These are phyloP conservation scores for Pinus tabuliformis DNA, from an alignment of 75 land plant species.

Conservation along the genomic window DNA sequence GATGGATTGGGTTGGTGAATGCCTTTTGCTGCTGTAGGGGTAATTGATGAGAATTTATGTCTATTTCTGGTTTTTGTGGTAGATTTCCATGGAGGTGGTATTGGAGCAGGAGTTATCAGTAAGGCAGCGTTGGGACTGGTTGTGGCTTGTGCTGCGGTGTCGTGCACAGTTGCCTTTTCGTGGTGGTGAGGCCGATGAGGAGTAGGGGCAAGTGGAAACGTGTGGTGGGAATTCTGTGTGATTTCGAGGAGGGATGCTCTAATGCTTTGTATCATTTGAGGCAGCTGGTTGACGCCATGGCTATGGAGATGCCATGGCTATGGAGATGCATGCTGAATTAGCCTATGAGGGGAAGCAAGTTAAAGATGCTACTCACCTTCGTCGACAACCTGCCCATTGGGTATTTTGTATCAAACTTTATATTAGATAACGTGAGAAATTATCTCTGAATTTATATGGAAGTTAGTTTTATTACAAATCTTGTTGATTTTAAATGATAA, in stretches of 20 bases:
- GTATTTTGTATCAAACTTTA: too few relatives aligned
- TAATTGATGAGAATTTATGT: too few relatives aligned
- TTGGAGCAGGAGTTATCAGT: slow-evolving; percentile 29
- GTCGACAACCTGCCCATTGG: slow-evolving; percentile 84
- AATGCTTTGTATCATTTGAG: slow-evolving; percentile 57
- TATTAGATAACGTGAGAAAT: too few relatives aligned
- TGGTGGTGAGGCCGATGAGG: slow-evolving; percentile 54
- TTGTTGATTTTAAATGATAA: too few relatives aligned
- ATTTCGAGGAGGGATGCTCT: slow-evolving; percentile 68
- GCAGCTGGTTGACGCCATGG: slow-evolving; percentile 95
- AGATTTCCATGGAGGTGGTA: background rate
- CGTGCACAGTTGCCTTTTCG: slow-evolving; percentile 69
- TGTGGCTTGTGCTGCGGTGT: slow-evolving; percentile 63
- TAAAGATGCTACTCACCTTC: slow-evolving; percentile 88
- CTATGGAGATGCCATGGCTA: too few relatives aligned
- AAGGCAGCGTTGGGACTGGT: slow-evolving; percentile 57
- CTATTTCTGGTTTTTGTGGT: too few relatives aligned
- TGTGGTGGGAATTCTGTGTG: slow-evolving; percentile 51
- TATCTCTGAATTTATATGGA: too few relatives aligned
- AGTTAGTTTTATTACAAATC: too few relatives aligned
- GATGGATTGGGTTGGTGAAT: too few relatives aligned
- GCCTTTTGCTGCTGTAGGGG: too few relatives aligned
- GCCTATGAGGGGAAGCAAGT: slow-evolving; percentile 97
- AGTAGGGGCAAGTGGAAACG: slow-evolving; percentile 55
- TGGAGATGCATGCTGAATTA: slow-evolving; percentile 98